Conservation (phyloP, 2,329 filamentous ascomycete genomes). For the Penicillium sp. region DNA sequence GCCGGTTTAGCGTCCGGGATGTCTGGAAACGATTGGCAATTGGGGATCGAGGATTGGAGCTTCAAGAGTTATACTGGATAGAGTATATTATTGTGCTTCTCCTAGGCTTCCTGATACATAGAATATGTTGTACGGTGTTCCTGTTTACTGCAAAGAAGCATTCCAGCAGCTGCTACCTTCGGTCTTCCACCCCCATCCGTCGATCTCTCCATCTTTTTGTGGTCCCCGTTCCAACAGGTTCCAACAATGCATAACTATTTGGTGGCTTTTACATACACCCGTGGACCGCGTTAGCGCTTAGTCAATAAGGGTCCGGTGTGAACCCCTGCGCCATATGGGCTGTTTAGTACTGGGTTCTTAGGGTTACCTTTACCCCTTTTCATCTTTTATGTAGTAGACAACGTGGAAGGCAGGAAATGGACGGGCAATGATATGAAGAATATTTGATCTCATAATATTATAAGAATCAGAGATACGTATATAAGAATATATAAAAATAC, state of each 20-base stretch:
- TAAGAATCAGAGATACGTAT: neutral
- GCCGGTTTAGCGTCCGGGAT: constrained; percentile 2
- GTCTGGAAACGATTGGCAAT: neutral
- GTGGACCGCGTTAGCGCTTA: neutral
- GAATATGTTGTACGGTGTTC: neutral
- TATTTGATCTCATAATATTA: neutral
- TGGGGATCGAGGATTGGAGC: neutral
- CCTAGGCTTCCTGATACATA: neutral
- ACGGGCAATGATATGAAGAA: neutral
- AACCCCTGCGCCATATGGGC: neutral
- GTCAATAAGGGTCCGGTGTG: neutral
- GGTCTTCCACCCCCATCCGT: constrained; percentile 1
- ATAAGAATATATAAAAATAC: neutral
- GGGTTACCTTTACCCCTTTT: neutral
- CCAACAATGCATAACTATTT: neutral
- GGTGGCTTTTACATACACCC: neutral
- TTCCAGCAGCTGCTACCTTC: neutral
- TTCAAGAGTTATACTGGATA: neutral
- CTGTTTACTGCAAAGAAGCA: neutral
- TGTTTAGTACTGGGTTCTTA: neutral
- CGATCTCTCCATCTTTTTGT: constrained; percentile 9
- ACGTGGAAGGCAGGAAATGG: neutral
- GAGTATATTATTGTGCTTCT: neutral
- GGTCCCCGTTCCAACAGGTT: neutral
- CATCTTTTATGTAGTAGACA: neutral